phyloP scores from a whole-genome alignment of 495 filamentous ascomycete genomes.

The Penicillium longicatenatum region DNA sequence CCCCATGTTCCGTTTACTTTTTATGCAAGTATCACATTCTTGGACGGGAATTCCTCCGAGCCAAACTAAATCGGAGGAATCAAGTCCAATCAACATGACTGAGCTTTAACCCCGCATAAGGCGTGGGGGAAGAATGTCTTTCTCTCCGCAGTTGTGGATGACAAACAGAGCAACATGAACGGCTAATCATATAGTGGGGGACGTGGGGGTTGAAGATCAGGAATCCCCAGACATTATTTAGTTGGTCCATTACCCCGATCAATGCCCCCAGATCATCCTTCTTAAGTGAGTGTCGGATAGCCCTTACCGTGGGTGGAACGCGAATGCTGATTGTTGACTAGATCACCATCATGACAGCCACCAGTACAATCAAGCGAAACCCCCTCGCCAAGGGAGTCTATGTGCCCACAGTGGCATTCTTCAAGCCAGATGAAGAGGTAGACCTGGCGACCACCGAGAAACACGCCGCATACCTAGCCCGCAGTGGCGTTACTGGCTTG shows the following conservation, averaged over 20 bases:
- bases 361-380: slow-evolving; percentile 24
- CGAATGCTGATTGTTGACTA: not conserved
- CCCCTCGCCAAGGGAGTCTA: slow-evolving; percentile 58
- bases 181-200: slow-evolving; percentile 19
- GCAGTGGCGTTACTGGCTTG: slow-evolving; percentile 76
- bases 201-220: slow-evolving; percentile 27
- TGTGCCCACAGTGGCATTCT: slow-evolving; percentile 72
- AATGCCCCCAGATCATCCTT: not conserved
- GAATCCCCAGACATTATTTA: slow-evolving; percentile 20
- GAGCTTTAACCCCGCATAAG: slow-evolving; percentile 22
- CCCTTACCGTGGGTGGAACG: not conserved
- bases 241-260: slow-evolving; percentile 8
- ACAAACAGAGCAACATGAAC: slow-evolving; percentile 11
- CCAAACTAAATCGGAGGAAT: not conserved
- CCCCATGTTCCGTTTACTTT: too few relatives aligned
- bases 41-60: slow-evolving; percentile 15
- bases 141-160: slow-evolving; percentile 4
- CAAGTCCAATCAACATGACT: not conserved
- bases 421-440: slow-evolving; percentile 59
- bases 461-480: slow-evolving; percentile 82
- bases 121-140: slow-evolving; percentile 16
- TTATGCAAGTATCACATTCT: not conserved
- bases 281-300: not conserved
- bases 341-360: slow-evolving; percentile 26
- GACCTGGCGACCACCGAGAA: slow-evolving; percentile 68